phyloP scores from a whole-genome alignment of 345 rosid species.

The Hibiscus trionum region DNA sequence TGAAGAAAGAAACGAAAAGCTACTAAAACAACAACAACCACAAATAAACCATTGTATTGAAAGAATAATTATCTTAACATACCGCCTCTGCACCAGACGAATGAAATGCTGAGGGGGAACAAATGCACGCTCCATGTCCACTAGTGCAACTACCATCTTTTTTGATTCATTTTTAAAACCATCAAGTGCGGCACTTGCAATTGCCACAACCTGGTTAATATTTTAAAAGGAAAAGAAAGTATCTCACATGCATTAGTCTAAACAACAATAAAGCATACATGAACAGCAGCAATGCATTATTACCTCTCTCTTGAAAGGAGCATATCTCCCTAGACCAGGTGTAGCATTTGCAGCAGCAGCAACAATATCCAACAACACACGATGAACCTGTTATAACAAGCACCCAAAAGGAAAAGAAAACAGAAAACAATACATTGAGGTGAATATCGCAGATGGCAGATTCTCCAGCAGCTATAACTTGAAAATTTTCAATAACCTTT shows the following conservation, averaged over 20 bases:
- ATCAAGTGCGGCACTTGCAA: constrained; percentile 89
- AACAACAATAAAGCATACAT: not conserved
- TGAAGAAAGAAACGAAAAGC: not conserved
- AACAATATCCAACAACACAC: constrained; percentile 82
- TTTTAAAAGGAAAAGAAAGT: not conserved
- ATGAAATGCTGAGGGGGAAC: constrained; percentile 99
- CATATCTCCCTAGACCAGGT: constrained; percentile 97
- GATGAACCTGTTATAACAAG: constrained; percentile 62
- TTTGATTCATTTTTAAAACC: constrained; percentile 85
- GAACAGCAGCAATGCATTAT: constrained; percentile 4
- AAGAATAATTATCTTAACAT: constrained; percentile 10
- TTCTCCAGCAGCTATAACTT: not conserved
- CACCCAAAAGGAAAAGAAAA: constrained; percentile 9
- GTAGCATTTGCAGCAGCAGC: constrained; percentile 88
- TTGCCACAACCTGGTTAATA: constrained; percentile 67
- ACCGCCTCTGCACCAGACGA: constrained; percentile 95
- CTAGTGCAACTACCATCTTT: constrained; percentile 94
- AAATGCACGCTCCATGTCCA: constrained; percentile 99
- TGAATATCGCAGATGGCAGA: not conserved
- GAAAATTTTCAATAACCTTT: not conserved
- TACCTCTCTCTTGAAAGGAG: constrained; percentile 97
- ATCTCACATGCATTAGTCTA: not conserved
- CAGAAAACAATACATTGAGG: not conserved
- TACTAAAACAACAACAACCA: not conserved
- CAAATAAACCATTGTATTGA: not conserved